phyloP scores from a whole-genome alignment of 2,329 filamentous ascomycete genomes.

The Cladophialophora exuberans region DNA sequence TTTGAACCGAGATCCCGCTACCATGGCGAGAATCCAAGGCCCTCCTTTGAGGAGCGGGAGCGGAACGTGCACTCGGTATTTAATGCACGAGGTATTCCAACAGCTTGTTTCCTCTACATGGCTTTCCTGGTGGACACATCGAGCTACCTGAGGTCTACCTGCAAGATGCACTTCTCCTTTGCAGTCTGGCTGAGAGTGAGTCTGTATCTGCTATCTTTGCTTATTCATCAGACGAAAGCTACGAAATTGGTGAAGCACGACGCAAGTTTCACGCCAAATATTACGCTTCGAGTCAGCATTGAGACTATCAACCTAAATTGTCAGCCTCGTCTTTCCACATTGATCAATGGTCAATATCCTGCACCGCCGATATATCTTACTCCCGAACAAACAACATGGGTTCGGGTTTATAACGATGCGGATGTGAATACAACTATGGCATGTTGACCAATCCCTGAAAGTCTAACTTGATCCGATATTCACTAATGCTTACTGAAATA shows the following conservation, averaged over 20 bases:
- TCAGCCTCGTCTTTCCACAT: constrained; percentile 49
- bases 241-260: constrained; percentile 22
- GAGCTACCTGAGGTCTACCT: background rate
- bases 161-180: background rate
- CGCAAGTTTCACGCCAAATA: constrained; percentile 43
- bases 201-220: background rate
- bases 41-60: no score
- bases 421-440: constrained; percentile 62
- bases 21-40: no score
- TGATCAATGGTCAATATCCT: constrained; percentile 59
- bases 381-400: constrained; percentile 55
- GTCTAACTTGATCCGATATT: background rate
- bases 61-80: no score
- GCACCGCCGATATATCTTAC: constrained; percentile 54
- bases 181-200: background rate
- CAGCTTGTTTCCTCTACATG: no score
- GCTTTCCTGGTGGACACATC: no score
- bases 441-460: constrained; percentile 22
- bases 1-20: background rate
- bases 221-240: background rate
- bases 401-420: constrained; percentile 61
- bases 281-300: constrained; percentile 51
- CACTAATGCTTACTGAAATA: constrained; percentile 36
- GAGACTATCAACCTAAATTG: constrained; percentile 50
- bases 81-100: background rate